These are phyloP conservation scores for Xylaria sp. DNA, from an alignment of 2,329 filamentous ascomycete genomes.

Conservation along the genomic window DNA sequence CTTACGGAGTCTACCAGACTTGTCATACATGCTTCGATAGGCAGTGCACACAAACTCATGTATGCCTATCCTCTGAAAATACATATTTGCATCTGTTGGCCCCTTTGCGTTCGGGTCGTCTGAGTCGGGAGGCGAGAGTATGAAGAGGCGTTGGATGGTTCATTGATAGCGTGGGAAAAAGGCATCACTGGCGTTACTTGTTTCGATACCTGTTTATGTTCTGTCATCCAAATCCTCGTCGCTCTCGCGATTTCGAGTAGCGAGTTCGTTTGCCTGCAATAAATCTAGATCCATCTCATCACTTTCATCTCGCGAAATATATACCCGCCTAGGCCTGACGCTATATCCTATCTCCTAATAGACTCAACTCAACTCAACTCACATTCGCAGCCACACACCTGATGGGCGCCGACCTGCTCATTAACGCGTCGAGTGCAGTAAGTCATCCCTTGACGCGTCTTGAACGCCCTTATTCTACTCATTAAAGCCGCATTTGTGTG, in stretches of 20 bases:
- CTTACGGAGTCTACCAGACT: conserved; percentile 37
- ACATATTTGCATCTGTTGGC: neutral
- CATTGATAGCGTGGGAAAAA: conserved; percentile 21
- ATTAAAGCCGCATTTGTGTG: neutral
- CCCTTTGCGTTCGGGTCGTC: neutral
- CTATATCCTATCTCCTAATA: neutral
- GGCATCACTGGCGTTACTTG: conserved; percentile 18
- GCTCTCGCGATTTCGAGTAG: neutral
- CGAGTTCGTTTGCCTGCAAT: neutral
- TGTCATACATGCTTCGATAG: conserved; percentile 44
- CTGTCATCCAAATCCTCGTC: neutral
- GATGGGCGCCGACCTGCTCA: neutral
- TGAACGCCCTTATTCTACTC: neutral
- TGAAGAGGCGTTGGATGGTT: conserved; percentile 9
- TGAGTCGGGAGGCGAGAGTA: neutral
- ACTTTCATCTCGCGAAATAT: neutral
- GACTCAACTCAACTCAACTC: neutral
- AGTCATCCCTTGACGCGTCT: neutral
- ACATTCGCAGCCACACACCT: neutral
- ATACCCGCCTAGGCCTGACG: neutral
- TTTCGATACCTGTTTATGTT: conserved; percentile 9
- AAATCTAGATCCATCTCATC: neutral
- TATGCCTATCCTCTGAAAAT: conserved; percentile 2
- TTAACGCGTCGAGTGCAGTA: no score
- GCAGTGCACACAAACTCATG: neutral